Base-by-base conservation (phyloP, 1,284 basidiomycete species). In the Sutorius eximius region DNA sequence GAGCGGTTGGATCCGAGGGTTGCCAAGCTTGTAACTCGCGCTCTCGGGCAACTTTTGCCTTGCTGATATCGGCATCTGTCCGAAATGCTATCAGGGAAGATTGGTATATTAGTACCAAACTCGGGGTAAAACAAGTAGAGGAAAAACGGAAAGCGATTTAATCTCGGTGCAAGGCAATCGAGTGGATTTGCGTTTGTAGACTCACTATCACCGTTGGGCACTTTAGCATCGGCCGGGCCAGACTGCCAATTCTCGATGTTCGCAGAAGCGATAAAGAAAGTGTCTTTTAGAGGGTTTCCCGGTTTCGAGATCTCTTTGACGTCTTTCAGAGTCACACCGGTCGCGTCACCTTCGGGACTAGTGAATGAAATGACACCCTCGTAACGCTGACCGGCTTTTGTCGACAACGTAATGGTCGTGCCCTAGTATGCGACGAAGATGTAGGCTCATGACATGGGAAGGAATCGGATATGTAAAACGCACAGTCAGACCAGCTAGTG, bases 11-110 rank as follows among this genome's bases (percentile, higher is more conserved):
- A 56, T 75, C 60, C 30, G 71, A 65, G 30, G 82, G 68, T 49
- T 83, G 78, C 94, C 94, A 96, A 8, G 89, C 87, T 68, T 93
- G 86, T 43, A 96, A 77, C 64, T 93, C 92, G 52, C 93, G 88
- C 65, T 93, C 89, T 46, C 83, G 82, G 15, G 77, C 70, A n/a
- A 61, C 63, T 18, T 71, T 71, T 61, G 78, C 81, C 60, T 81
- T 81, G 61, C 84, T 86, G 65, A 97, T 96, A 63, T 96, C 94
- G 18, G 84, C 79, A 69, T 97, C 94, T 29, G 93, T 97, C 61
- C 89, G 83, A 80, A 97, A 95, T 36, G 82, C 92, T 90, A 57
- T 30, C 20, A 55, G 20, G 41, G 37, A 53, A 66, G 52, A 18
- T 51, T 44, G 22, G 29, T 16, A 36, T 33, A 60, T 71, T 29